Evolutionary conservation across 2,329 filamentous ascomycete genomes (phyloP).

Genomic region (Seiridium unicorne): DNA sequence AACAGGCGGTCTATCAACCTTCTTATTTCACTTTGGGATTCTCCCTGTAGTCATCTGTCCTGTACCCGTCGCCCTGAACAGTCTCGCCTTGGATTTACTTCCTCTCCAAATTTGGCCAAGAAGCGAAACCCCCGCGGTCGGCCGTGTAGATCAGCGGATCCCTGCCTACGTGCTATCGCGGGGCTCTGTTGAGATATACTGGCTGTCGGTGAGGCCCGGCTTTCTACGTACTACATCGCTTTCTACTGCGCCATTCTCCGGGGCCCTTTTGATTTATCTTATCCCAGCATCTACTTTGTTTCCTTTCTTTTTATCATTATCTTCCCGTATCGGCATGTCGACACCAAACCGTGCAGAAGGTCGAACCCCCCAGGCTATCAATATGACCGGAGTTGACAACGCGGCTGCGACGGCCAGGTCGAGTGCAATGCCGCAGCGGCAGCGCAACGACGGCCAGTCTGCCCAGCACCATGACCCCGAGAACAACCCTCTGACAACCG

Average conservation of each 20-base stretch:
- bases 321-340: neutral
- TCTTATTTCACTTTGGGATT: neutral
- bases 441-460: slow-evolving; percentile 23
- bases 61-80: neutral
- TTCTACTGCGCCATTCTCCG: neutral
- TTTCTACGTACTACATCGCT: neutral
- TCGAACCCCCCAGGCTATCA: slow-evolving; percentile 20
- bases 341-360: slow-evolving; percentile 16
- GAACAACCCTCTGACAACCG: slow-evolving; percentile 18
- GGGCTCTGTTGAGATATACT: neutral
- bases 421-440: slow-evolving; percentile 16
- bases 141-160: slow-evolving; percentile 9
- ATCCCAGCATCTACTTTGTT: neutral
- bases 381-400: slow-evolving; percentile 12
- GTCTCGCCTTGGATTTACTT: neutral
- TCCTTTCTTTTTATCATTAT: neutral
- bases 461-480: slow-evolving; percentile 8
- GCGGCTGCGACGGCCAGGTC: slow-evolving; percentile 15
- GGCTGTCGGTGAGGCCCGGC: slow-evolving; percentile 7
- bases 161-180: neutral
- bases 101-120: neutral
- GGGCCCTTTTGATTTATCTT: neutral
- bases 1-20: neutral
- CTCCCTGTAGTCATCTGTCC: neutral
- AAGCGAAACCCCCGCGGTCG: neutral